These are phyloP conservation scores for Plasmopara halstedii DNA, from an alignment of 352 stramenopile genomes.

Conservation along the genomic window DNA sequence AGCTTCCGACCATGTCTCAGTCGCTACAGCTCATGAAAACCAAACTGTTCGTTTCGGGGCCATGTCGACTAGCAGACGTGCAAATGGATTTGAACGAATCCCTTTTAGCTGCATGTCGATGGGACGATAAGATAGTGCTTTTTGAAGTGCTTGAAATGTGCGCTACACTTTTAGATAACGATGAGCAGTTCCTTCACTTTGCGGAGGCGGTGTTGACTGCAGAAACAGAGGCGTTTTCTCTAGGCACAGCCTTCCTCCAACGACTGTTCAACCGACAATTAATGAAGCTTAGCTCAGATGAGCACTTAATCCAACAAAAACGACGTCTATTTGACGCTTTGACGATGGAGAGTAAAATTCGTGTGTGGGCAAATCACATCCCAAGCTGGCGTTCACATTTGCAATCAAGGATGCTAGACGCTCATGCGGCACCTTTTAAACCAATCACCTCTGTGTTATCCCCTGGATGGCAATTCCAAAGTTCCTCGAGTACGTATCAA, in stretches of 20 bases:
- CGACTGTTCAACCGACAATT: slow-evolving; percentile 14
- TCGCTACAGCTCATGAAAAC: slow-evolving; percentile 31
- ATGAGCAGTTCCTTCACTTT: slow-evolving; percentile 29
- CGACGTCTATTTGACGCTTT: slow-evolving; percentile 23
- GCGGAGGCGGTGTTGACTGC: slow-evolving; percentile 15
- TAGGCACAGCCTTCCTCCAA: slow-evolving; percentile 19
- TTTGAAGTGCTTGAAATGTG: slow-evolving; percentile 26
- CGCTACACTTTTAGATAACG: slow-evolving; percentile 10
- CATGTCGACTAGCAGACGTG: slow-evolving; percentile 12
- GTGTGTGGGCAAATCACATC: slow-evolving; percentile 35
- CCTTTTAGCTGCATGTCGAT: slow-evolving; percentile 13
- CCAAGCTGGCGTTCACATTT: slow-evolving; percentile 33
- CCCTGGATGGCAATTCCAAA: slow-evolving; percentile 2
- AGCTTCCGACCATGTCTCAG: slow-evolving; percentile 1
- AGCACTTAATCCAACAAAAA: background rate
- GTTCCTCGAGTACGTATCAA: background rate
- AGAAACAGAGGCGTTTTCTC: slow-evolving; percentile 7
- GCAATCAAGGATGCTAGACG: slow-evolving; percentile 31
- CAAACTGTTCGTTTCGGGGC: slow-evolving; percentile 25
- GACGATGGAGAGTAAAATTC: slow-evolving; percentile 13
- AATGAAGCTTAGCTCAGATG: background rate
- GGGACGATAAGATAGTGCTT: slow-evolving; percentile 7
- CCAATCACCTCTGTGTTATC: slow-evolving; percentile 15
- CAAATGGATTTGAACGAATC: slow-evolving; percentile 25
- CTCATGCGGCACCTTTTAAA: slow-evolving; percentile 23